A percentile compares a stretch with the other conserved stretches of the same genome.
Conservation (phyloP, 1,284 basidiomycete genomes). For the Cutaneotrichosporon sp. region DNA sequence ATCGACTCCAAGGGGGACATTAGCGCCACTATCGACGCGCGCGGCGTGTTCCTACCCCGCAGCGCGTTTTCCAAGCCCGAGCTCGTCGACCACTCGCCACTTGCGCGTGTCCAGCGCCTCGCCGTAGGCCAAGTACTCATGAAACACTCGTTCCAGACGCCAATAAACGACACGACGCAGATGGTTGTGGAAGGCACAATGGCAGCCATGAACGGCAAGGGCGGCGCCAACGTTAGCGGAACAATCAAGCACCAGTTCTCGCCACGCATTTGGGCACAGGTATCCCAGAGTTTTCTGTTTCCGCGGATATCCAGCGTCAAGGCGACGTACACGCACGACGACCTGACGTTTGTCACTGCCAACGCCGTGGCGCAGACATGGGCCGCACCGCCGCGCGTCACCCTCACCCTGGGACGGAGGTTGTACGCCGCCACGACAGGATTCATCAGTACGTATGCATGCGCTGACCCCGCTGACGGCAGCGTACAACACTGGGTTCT, state of each 20-base stretch:
- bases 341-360: slow-evolving; percentile 48
- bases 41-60: slow-evolving; percentile 40
- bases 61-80: slow-evolving; percentile 34
- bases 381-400: slow-evolving; percentile 46
- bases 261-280: slow-evolving; percentile 47
- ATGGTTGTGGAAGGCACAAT: slow-evolving; percentile 46
- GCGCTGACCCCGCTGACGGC: neutral
- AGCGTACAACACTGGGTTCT: slow-evolving; percentile 50
- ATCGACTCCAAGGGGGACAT: slow-evolving; percentile 44
- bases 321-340: slow-evolving; percentile 49
- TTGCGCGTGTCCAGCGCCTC: slow-evolving; percentile 32
- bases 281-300: slow-evolving; percentile 45
- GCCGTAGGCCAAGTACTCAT: slow-evolving; percentile 38
- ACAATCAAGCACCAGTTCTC: slow-evolving; percentile 52
- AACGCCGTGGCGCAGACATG: slow-evolving; percentile 36
- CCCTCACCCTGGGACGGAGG: slow-evolving; percentile 49
- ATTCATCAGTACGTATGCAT: slow-evolving; percentile 35
- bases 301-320: slow-evolving; percentile 50
- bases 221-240: slow-evolving; percentile 51
- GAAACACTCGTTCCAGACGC: slow-evolving; percentile 48
- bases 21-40: slow-evolving; percentile 38
- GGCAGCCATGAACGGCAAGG: slow-evolving; percentile 43
- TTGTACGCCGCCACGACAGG: slow-evolving; percentile 47
- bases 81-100: slow-evolving; percentile 26
- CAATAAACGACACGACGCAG: slow-evolving; percentile 36